Percentiles rank a stretch among this genome's conserved stretches.
phyloP scores from a whole-genome alignment of 257 asterid species.

The Eucommia ulmoides region DNA sequence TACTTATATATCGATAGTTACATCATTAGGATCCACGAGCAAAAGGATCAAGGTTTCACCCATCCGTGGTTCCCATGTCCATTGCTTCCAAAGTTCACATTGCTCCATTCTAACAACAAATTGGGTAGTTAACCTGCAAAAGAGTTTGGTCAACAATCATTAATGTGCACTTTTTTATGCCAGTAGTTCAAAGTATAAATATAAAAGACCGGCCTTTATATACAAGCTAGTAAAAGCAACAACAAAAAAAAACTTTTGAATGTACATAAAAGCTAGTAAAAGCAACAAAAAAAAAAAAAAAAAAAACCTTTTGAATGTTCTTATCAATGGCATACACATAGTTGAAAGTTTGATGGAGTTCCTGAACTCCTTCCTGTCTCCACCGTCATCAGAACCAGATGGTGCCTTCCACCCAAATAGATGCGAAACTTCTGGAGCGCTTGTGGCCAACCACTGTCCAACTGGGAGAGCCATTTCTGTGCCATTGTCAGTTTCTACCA shows the following conservation, averaged over 20 bases:
- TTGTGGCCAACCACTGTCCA: conserved; percentile 51
- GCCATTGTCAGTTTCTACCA: conserved; percentile 51
- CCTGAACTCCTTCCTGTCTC: conserved; percentile 55
- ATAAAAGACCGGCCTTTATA: neutral
- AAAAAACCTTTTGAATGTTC: conserved; percentile 78
- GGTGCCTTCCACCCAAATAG: conserved; percentile 87
- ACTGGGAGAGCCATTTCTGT: conserved; percentile 39
- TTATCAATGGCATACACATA: conserved; percentile 65
- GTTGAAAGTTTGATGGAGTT: conserved; percentile 69
- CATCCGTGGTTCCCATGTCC: conserved; percentile 97
- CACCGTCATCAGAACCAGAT: conserved; percentile 89
- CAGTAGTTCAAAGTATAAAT: conserved; percentile 4
- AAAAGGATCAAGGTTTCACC: conserved; percentile 75
- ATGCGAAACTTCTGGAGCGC: conserved; percentile 65
- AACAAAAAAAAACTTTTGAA: no score
- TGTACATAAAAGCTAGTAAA: no score
- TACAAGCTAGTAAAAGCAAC: no score
- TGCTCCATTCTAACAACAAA: conserved; percentile 66
- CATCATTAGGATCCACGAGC: conserved; percentile 92
- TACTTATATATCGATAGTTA: no score
- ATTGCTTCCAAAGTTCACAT: conserved; percentile 59
- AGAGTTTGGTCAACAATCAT: conserved; percentile 11
- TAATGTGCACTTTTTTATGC: conserved; percentile 3
- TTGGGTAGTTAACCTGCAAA: conserved; percentile 69
- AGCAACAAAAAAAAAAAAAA: neutral